phyloP scores from a whole-genome alignment of 441 rosid species.

The Erysimum pusillum region DNA sequence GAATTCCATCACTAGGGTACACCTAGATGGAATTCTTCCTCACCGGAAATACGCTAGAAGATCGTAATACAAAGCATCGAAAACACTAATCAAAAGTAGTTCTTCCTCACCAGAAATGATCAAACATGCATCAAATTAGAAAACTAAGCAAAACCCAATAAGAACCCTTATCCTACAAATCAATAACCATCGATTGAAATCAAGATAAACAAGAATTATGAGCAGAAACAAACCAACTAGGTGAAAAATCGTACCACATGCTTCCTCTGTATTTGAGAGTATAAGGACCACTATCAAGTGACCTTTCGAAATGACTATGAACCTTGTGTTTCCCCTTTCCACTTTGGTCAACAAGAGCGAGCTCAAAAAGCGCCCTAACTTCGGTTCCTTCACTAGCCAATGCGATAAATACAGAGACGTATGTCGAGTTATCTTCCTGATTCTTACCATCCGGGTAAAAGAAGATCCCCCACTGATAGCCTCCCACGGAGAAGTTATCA shows the following conservation, averaged over 20 bases:
- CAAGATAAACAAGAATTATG: neutral
- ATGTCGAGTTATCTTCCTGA: conserved; percentile 67
- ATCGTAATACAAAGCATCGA: neutral
- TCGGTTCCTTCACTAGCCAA: conserved; percentile 83
- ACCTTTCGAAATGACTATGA: conserved; percentile 79
- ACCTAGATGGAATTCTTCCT: neutral
- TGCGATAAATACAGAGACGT: conserved; percentile 77
- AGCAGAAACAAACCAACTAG: neutral
- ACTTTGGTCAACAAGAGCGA: conserved; percentile 80
- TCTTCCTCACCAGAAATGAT: neutral
- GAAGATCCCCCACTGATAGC: conserved; percentile 81
- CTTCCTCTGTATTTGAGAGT: conserved; percentile 82
- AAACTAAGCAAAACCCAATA: neutral
- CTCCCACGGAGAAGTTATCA: conserved; percentile 74
- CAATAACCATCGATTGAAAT: neutral
- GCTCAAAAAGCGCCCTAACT: conserved; percentile 81
- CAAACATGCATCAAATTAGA: conserved; percentile 21
- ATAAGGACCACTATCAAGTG: conserved; percentile 80
- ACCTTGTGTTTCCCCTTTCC: conserved; percentile 82
- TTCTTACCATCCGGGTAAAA: conserved; percentile 86
- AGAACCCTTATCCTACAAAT: neutral
- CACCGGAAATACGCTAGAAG: too few species aligned
- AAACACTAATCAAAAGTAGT: neutral
- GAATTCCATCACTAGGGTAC: conserved; percentile 15
- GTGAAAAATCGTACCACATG: conserved; percentile 70